These are phyloP conservation scores for Calonectria naviculata DNA, from an alignment of 2,329 filamentous ascomycete genomes.

Conservation along the genomic window DNA sequence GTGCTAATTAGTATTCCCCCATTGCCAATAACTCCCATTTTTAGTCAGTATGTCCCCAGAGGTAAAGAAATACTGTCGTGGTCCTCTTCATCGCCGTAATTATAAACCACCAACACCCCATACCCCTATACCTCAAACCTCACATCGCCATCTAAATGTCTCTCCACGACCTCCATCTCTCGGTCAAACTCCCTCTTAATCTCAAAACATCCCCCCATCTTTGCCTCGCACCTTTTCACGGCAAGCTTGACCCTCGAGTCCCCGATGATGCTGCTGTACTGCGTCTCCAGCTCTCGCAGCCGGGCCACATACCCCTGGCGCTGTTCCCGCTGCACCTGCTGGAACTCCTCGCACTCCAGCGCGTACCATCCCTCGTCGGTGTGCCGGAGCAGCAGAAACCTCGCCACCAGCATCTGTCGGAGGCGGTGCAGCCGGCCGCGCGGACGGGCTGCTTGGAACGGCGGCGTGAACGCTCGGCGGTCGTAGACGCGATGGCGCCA, in stretches of 20 bases:
- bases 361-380: constrained; percentile 12
- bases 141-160: neutral
- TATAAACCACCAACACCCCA: too few relatives aligned
- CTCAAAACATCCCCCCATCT: neutral
- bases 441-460: neutral
- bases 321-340: constrained; percentile 11
- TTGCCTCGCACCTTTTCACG: neutral
- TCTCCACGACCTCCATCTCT: constrained; percentile 9
- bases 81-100: neutral
- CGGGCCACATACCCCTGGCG: neutral
- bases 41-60: neutral
- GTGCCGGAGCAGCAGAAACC: neutral
- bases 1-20: neutral
- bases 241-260: neutral
- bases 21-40: neutral
- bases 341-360: constrained; percentile 17
- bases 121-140: neutral
- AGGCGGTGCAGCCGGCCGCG: neutral
- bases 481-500: constrained; percentile 10
- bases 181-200: constrained; percentile 10
- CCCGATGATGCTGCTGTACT: neutral
- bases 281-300: neutral
- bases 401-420: neutral
- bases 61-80: neutral
- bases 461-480: neutral